A percentile compares a stretch with the other conserved stretches of the same genome.
These are phyloP conservation scores for Porcisia hertigi DNA, from an alignment of 208 protist species.

Conservation along the genomic window DNA sequence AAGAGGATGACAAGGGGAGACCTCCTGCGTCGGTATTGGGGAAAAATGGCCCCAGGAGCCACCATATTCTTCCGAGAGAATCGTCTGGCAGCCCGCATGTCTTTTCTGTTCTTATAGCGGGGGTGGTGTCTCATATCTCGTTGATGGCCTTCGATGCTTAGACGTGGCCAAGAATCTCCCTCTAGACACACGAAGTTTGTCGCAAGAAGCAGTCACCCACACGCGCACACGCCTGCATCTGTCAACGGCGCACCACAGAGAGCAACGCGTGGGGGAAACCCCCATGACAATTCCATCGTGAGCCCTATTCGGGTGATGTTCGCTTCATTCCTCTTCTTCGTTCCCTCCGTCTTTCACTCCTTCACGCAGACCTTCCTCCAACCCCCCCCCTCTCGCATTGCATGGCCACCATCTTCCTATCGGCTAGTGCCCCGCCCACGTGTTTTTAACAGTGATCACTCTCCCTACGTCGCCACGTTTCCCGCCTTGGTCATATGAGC, in stretches of 20 bases:
- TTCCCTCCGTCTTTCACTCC: neutral
- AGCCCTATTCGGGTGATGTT: no score
- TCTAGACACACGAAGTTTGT: neutral
- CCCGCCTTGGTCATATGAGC: slow-evolving; percentile 25
- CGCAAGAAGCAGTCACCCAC: neutral
- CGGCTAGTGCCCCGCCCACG: neutral
- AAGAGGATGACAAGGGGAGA: neutral
- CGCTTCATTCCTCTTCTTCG: neutral
- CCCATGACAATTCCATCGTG: no score
- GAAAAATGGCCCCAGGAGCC: neutral
- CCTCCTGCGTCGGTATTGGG: neutral
- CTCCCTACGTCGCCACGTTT: no score
- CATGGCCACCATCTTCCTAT: neutral
- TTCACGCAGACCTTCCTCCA: neutral
- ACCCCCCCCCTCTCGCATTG: neutral
- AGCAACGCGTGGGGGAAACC: neutral
- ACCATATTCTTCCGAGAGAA: no score
- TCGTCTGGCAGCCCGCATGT: neutral
- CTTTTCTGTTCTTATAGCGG: neutral
- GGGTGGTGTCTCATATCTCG: neutral
- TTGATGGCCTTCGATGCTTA: neutral
- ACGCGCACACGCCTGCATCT: neutral
- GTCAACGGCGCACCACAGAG: neutral
- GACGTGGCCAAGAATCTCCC: neutral
- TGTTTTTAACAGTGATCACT: neutral